Evolutionary conservation across 129 eudicot genomes (phyloP).

Genomic region (Smallanthus sonchifolius): DNA sequence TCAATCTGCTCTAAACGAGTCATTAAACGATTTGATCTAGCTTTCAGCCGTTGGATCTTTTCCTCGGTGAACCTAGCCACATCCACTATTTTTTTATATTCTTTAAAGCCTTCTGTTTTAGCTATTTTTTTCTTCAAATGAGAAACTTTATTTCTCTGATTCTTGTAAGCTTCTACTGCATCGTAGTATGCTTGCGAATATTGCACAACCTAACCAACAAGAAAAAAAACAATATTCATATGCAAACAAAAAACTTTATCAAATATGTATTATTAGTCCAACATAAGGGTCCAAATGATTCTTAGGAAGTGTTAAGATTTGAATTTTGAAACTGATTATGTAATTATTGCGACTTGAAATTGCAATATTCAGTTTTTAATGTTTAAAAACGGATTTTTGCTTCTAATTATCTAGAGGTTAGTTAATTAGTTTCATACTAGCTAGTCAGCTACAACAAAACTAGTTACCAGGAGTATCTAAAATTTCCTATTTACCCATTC

Average conservation of each 20-base stretch:
- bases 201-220: conserved; percentile 45
- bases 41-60: conserved; percentile 78
- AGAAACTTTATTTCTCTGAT: conserved; percentile 88
- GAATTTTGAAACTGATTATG: neutral
- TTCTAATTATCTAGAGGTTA: neutral
- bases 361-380: neutral
- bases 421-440: neutral
- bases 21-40: conserved; percentile 69
- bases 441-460: neutral
- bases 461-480: neutral
- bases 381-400: neutral
- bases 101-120: conserved; percentile 90
- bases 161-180: conserved; percentile 79
- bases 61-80: conserved; percentile 70
- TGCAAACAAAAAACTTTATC: conserved; percentile 1
- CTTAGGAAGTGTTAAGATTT: neutral
- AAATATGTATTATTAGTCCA: neutral
- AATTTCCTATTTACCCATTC: neutral
- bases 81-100: conserved; percentile 82
- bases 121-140: conserved; percentile 82
- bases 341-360: neutral
- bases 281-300: neutral
- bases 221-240: neutral
- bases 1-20: conserved; percentile 88
- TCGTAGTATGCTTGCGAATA: conserved; percentile 61